Percentiles rank a stretch among this genome's conserved stretches.
Evolutionary conservation across 306 rosid genomes (phyloP).

Genomic region (Luffa aegyptiaca): DNA sequence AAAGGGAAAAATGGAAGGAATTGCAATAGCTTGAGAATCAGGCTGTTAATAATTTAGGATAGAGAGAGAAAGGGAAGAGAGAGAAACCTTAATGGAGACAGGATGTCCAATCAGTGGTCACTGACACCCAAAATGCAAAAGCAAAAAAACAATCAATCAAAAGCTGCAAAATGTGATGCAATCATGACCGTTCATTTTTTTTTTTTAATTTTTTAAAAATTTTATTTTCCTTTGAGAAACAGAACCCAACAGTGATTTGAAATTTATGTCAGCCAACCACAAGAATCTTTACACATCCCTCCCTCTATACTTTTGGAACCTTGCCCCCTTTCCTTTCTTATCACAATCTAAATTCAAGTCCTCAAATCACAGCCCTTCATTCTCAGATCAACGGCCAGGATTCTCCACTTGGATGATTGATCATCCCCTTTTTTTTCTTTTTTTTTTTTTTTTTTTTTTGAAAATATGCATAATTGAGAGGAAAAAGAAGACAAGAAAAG

Average conservation of each 20-base stretch:
- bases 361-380: background rate
- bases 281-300: background rate
- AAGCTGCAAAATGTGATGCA: background rate
- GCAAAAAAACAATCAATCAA: background rate
- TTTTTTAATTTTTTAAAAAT: no score
- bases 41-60: background rate
- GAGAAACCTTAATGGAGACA: conserved; percentile 9
- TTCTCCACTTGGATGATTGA: background rate
- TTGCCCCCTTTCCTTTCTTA: background rate
- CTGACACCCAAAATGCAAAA: background rate
- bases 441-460: background rate
- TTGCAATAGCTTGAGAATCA: background rate
- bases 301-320: background rate
- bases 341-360: background rate
- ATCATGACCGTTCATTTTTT: background rate
- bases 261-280: background rate
- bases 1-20: no score
- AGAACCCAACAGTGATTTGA: background rate
- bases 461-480: background rate
- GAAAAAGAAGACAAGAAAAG: background rate
- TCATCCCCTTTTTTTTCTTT: background rate
- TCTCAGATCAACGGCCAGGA: background rate
- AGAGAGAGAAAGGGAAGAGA: background rate
- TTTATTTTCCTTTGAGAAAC: background rate
- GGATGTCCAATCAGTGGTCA: background rate